Evolutionary conservation across 2,329 filamentous ascomycete genomes (phyloP).

Genomic region (Blumeria hordei): DNA sequence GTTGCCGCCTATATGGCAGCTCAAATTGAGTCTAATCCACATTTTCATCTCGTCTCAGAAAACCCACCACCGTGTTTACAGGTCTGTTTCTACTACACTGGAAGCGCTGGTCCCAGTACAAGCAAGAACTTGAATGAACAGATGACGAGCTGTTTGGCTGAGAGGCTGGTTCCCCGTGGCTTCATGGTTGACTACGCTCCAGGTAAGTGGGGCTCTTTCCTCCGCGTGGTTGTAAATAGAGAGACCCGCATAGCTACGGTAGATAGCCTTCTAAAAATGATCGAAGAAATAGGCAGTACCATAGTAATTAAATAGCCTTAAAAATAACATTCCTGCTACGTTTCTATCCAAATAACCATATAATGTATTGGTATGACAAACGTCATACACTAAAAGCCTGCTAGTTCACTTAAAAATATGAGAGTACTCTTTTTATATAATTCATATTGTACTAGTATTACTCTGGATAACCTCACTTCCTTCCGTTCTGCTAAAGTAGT

Average conservation of each 20-base stretch:
- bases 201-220: slow-evolving; percentile 36
- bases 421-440: too few species aligned
- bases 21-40: slow-evolving; percentile 26
- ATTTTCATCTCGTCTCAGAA: slow-evolving; percentile 49
- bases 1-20: slow-evolving; percentile 44
- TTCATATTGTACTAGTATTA: too few species aligned
- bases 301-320: not conserved
- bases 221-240: slow-evolving; percentile 43
- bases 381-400: too few species aligned
- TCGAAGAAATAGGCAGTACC: slow-evolving; percentile 18
- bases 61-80: slow-evolving; percentile 74
- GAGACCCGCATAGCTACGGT: slow-evolving; percentile 33
- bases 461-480: too few species aligned
- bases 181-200: slow-evolving; percentile 39
- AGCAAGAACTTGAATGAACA: slow-evolving; percentile 24
- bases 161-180: slow-evolving; percentile 28
- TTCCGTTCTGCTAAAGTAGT: too few species aligned
- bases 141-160: slow-evolving; percentile 29
- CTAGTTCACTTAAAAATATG: too few species aligned
- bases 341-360: too few species aligned
- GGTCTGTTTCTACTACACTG: slow-evolving; percentile 78
- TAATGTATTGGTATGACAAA: too few species aligned
- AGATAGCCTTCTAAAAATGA: slow-evolving; percentile 33
- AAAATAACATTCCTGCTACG: not conserved
- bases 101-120: slow-evolving; percentile 23